phyloP scores from a whole-genome alignment of 257 asterid genomes.

The Lantana camara region DNA sequence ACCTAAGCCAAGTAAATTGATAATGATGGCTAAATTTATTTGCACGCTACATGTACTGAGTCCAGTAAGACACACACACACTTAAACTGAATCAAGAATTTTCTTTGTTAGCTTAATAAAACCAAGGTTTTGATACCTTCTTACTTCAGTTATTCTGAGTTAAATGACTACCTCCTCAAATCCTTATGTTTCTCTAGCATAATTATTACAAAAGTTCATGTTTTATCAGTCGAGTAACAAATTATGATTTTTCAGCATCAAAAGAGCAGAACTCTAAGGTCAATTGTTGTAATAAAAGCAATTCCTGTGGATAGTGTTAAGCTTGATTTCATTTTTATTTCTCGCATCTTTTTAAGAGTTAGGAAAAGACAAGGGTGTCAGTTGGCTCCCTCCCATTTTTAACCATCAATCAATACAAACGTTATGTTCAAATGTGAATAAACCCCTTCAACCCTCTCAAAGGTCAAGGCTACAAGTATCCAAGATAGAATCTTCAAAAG shows the following conservation, averaged over 20 bases:
- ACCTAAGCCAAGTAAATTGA: no score
- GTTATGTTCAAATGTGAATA: no score
- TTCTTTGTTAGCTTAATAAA: no score
- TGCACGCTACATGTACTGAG: neutral
- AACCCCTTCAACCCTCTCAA: no score
- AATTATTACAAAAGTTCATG: no score
- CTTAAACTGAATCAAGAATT: no score
- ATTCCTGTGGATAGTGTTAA: no score
- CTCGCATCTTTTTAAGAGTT: neutral
- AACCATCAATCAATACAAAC: neutral
- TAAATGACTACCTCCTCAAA: neutral
- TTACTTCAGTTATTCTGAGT: neutral
- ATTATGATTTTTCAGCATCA: neutral
- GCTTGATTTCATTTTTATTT: neutral
- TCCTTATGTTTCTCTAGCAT: no score
- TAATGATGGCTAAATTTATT: neutral
- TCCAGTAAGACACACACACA: no score
- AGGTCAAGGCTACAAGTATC: no score
- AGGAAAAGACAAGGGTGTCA: neutral
- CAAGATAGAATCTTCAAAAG: neutral
- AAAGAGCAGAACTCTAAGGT: neutral
- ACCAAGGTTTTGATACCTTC: neutral
- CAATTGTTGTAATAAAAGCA: neutral
- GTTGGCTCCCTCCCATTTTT: neutral
- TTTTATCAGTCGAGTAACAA: neutral